Evolutionary conservation across 2,329 filamentous ascomycete species (phyloP).

Genomic region (Metarhizium humberi): DNA sequence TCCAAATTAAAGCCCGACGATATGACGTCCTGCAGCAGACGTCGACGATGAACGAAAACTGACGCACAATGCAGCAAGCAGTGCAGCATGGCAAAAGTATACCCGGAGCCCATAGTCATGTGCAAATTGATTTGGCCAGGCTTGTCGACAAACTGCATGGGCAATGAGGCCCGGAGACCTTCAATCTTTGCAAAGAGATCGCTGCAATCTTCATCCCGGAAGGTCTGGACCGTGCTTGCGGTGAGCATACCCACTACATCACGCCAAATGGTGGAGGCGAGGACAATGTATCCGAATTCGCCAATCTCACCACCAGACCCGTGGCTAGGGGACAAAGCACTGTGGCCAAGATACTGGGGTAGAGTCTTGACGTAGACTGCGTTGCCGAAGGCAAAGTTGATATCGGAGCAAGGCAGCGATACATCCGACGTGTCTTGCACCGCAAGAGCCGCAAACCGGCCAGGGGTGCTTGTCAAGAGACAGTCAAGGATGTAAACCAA

Average conservation of each 20-base stretch:
- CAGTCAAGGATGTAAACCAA: constrained; percentile 55
- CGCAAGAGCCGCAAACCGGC: constrained; percentile 47
- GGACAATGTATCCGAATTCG: constrained; percentile 53
- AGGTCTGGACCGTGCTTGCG: constrained; percentile 39
- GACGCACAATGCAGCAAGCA: constrained; percentile 51
- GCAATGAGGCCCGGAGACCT: constrained; percentile 41
- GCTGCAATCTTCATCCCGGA: constrained; percentile 43
- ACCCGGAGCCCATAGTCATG: constrained; percentile 55
- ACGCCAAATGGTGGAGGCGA: constrained; percentile 52
- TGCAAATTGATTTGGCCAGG: constrained; percentile 51
- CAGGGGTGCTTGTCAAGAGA: constrained; percentile 51
- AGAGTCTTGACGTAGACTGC: constrained; percentile 50
- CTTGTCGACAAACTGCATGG: constrained; percentile 52
- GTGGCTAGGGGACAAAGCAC: constrained; percentile 26
- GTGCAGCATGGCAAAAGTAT: constrained; percentile 54
- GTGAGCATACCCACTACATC: constrained; percentile 54
- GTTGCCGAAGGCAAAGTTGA: constrained; percentile 55
- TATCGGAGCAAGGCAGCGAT: constrained; percentile 49
- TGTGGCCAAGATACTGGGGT: constrained; percentile 27
- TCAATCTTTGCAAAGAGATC: constrained; percentile 46
- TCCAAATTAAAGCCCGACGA: constrained; percentile 42
- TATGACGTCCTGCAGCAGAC: constrained; percentile 48
- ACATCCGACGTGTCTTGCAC: constrained; percentile 45
- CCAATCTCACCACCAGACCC: constrained; percentile 41
- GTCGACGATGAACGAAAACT: constrained; percentile 51